phyloP scores from a whole-genome alignment of 1,284 basidiomycete genomes.

The Mixia osmundae region DNA sequence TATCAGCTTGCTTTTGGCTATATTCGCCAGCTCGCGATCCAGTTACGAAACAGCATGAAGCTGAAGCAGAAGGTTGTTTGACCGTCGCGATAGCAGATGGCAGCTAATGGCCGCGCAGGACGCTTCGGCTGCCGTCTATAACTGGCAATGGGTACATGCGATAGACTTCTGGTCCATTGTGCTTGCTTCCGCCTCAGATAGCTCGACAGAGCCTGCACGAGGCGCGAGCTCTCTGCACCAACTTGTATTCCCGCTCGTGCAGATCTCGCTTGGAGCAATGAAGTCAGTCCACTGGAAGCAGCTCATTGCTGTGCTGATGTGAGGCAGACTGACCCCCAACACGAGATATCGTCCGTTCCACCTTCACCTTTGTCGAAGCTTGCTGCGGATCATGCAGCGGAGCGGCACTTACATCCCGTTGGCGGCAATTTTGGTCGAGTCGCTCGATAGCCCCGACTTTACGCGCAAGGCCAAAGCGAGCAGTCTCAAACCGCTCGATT shows the following conservation, averaged over 20 bases:
- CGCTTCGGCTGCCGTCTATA: constrained; percentile 70
- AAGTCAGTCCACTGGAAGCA: constrained; percentile 32
- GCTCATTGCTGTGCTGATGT: not conserved
- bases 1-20: constrained; percentile 96
- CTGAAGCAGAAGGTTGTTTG: constrained; percentile 33
- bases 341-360: constrained; percentile 59
- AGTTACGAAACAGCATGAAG: constrained; percentile 76
- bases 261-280: constrained; percentile 77
- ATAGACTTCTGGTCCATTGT: constrained; percentile 93
- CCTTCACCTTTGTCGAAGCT: constrained; percentile 45
- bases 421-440: constrained; percentile 59
- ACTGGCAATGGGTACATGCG: constrained; percentile 94
- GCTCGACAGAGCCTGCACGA: constrained; percentile 30
- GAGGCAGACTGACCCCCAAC: constrained; percentile 58
- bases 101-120: not conserved
- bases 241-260: constrained; percentile 83
- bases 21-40: constrained; percentile 85
- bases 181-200: constrained; percentile 52
- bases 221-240: constrained; percentile 57
- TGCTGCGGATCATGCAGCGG: constrained; percentile 45
- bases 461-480: constrained; percentile 51
- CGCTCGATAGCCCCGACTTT: constrained; percentile 54
- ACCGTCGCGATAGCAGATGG: constrained; percentile 9
- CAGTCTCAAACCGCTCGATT: constrained; percentile 71
- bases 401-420: constrained; percentile 75